These are phyloP conservation scores for Sporothrix globosa DNA, from an alignment of 2,329 filamentous ascomycete species.

Conservation along the genomic window DNA sequence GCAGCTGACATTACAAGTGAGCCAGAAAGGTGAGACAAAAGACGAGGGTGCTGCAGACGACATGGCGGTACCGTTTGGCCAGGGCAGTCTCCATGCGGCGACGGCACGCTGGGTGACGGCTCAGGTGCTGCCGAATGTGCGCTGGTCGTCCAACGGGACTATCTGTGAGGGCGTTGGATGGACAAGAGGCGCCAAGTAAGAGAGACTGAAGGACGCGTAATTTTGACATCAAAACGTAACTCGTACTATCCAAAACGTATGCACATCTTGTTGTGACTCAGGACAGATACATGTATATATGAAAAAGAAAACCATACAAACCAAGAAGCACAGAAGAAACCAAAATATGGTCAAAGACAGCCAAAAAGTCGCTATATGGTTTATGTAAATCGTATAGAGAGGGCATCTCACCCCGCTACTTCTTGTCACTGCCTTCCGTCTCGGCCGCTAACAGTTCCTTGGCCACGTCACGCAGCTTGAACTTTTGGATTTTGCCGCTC, in stretches of 20 bases:
- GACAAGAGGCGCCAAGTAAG: neutral
- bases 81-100: slow-evolving; percentile 59
- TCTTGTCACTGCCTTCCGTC: neutral
- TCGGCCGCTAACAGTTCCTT: slow-evolving; percentile 20
- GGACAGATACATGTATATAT: no score
- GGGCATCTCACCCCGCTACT: neutral
- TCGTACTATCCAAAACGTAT: neutral
- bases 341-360: neutral
- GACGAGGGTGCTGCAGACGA: slow-evolving; percentile 48
- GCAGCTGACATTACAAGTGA: slow-evolving; percentile 40
- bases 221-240: neutral
- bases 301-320: neutral
- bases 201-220: no score
- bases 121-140: slow-evolving; percentile 53
- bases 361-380: neutral
- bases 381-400: neutral
- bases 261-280: neutral
- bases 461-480: slow-evolving; percentile 72
- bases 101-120: slow-evolving; percentile 65
- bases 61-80: slow-evolving; percentile 56
- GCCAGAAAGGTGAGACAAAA: slow-evolving; percentile 35
- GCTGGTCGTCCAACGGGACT: slow-evolving; percentile 57
- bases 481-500: slow-evolving; percentile 97
- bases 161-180: slow-evolving; percentile 54
- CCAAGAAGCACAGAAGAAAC: neutral